phyloP scores from a whole-genome alignment of 2,329 filamentous ascomycete species.

The Lecanoromycetidae sp. region DNA sequence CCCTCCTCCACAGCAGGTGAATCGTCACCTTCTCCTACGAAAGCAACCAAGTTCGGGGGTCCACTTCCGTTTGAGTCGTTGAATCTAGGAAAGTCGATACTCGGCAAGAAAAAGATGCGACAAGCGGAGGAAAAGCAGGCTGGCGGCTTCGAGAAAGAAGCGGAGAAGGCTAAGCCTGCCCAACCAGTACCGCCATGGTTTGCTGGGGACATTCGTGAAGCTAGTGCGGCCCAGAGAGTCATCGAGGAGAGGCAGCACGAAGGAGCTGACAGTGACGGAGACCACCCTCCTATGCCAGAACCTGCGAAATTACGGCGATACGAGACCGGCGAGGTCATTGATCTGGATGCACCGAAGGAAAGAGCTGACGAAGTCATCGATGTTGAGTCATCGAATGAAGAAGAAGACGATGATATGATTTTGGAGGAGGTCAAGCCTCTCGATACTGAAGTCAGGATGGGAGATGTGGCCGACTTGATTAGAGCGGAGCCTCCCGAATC shows the following conservation, averaged over 20 bases:
- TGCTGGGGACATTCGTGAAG: constrained; percentile 24
- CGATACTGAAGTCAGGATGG: constrained; percentile 25
- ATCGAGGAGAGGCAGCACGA: constrained; percentile 13
- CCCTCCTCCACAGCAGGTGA: constrained; percentile 24
- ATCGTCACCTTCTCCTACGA: background rate
- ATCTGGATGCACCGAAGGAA: constrained; percentile 27
- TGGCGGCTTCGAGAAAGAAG: constrained; percentile 53
- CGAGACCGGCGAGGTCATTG: constrained; percentile 28
- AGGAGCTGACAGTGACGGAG: background rate
- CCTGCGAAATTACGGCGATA: constrained; percentile 23
- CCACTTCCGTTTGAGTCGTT: constrained; percentile 80
- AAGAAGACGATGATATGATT: constrained; percentile 24
- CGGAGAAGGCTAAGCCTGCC: constrained; percentile 22
- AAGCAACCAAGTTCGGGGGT: constrained; percentile 50
- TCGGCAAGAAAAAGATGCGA: constrained; percentile 42
- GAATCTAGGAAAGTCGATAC: constrained; percentile 53
- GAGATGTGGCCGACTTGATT: constrained; percentile 33
- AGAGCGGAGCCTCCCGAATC: constrained; percentile 30
- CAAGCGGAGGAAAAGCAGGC: constrained; percentile 43
- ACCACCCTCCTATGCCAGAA: too few relatives aligned
- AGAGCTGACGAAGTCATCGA: constrained; percentile 22
- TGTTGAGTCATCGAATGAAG: constrained; percentile 24
- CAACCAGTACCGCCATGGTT: constrained; percentile 38
- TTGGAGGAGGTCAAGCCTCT: constrained; percentile 20
- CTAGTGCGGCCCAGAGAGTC: constrained; percentile 18